phyloP scores from a whole-genome alignment of 139 green algal species.

The Chlamydomonas eustigma region DNA sequence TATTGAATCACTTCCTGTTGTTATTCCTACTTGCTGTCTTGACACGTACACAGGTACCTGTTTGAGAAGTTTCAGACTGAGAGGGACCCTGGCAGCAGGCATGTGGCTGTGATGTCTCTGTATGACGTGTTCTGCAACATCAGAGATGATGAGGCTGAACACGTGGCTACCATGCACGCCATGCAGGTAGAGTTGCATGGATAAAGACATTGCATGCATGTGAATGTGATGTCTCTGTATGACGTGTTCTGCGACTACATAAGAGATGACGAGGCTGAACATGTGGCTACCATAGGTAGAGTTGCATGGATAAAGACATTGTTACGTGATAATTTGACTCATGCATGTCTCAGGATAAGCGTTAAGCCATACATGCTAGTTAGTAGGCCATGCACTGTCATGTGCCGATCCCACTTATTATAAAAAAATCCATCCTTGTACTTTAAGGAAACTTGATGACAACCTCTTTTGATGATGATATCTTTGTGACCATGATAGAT shows the following conservation, averaged over 20 bases:
- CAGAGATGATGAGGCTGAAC: constrained; percentile 12
- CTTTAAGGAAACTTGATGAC: too few species aligned
- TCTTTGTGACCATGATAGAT: too few species aligned
- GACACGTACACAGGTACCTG: constrained; percentile 63
- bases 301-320: background rate
- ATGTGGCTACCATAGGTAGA: constrained; percentile 10
- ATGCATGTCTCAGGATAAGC: too few species aligned
- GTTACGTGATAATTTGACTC: too few species aligned
- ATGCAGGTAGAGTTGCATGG: constrained; percentile 2
- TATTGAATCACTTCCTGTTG: too few species aligned
- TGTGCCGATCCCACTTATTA: too few species aligned
- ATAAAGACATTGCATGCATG: background rate
- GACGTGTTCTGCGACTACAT: constrained; percentile 89
- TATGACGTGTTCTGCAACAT: constrained; percentile 90
- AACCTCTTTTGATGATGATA: too few species aligned
- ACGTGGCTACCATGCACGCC: constrained; percentile 6
- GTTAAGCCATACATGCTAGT: too few species aligned
- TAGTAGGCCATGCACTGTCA: too few species aligned
- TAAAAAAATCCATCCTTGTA: too few species aligned
- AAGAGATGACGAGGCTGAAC: constrained; percentile 13
- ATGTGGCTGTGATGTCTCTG: constrained; percentile 42
- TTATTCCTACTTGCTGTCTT: too few species aligned
- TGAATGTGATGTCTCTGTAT: constrained; percentile 55
- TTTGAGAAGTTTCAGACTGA: constrained; percentile 73
- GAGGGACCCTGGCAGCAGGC: background rate